Evolutionary conservation across 371 early-diverging fungal genomes (phyloP), one percentile per base, ranked within the genome.

Genomic region (Mortierella sp.): DNA sequence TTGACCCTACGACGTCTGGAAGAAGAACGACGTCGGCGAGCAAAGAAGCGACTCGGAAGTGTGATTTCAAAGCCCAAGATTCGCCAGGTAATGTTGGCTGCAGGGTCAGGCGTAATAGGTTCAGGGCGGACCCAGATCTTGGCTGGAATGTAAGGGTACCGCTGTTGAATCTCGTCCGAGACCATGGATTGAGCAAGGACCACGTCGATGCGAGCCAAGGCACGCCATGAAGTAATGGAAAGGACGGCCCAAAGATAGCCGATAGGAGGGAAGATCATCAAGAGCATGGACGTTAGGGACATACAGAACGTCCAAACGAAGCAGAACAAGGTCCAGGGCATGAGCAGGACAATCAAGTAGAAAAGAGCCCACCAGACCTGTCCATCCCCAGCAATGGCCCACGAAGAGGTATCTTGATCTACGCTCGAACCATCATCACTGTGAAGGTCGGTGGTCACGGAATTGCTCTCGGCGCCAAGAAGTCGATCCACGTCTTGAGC

Each of bases 261-360:
- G 41, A 76, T 49, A 0, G 76, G 76, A 6, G 76, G 76, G 45
- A 76, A 43, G 42, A 76, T 65, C 66, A 76, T 45, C 2, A 47
- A 1, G 31, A 56, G 21, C 9, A 45, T 30, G 10, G 76, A 49
- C 19, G 56, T 18, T 27, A 76, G 27, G 8, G 42, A 43, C 4
- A 58, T 27, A 18, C 26, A 0, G 7, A 76, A 34, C 0, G 62
- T 62, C 76, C 76, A 76, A 30, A 18, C 55, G 38, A 56, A 69
- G 26, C 76, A 76, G 45, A 76, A 76, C 23, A 69, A 13, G 1
- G 70, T 39, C 76, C 76, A 76, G 2, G 76, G 76, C 19, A 76
- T 28, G 34, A 76, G 49, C 13, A 69, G n/a, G 18, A 76, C 4
- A 31, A 66, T 28, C 57, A 57, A 31, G 42, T 58, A 76, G 5